Evolutionary conservation across 805 yeast genomes (phyloP).

Genomic region (Yarrowia sp.): DNA sequence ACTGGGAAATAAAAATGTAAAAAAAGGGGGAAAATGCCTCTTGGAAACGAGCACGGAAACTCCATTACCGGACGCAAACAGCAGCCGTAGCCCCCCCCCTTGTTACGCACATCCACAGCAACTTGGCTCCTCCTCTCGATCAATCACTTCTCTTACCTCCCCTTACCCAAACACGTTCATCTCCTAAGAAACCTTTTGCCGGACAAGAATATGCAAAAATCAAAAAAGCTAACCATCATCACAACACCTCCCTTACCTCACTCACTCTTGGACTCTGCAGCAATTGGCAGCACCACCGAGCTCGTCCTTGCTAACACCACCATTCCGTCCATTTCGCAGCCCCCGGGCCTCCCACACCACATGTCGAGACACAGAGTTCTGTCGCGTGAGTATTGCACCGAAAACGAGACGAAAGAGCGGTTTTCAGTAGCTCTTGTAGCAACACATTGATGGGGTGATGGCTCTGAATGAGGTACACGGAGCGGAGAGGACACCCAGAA

Average conservation of each 20-base stretch:
- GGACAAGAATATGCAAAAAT: slow-evolving; percentile 26
- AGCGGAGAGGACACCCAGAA: too few species aligned
- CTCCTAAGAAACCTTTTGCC: slow-evolving; percentile 19
- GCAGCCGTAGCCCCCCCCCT: too few species aligned
- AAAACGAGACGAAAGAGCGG: too few species aligned
- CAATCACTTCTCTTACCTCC: not conserved
- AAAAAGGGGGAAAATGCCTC: too few species aligned
- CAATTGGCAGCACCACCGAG: slow-evolving; percentile 37
- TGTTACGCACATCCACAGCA: too few species aligned
- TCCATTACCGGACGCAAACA: too few species aligned
- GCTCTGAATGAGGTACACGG: too few species aligned
- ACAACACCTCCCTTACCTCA: slow-evolving; percentile 37
- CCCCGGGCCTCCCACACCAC: slow-evolving; percentile 37
- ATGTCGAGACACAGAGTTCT: slow-evolving; percentile 39
- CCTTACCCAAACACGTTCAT: slow-evolving; percentile 34
- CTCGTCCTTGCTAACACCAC: slow-evolving; percentile 33
- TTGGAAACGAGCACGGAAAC: too few species aligned
- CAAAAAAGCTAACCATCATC: slow-evolving; percentile 37
- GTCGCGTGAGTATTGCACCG: slow-evolving; percentile 30
- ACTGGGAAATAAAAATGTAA: too few species aligned
- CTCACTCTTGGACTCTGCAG: slow-evolving; percentile 34
- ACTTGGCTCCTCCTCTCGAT: too few species aligned
- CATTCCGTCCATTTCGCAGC: slow-evolving; percentile 37
- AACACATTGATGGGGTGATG: too few species aligned
- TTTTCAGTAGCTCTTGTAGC: too few species aligned